phyloP scores from a whole-genome alignment of 1,284 basidiomycete species.

The Ceraceosorus guamensis region DNA sequence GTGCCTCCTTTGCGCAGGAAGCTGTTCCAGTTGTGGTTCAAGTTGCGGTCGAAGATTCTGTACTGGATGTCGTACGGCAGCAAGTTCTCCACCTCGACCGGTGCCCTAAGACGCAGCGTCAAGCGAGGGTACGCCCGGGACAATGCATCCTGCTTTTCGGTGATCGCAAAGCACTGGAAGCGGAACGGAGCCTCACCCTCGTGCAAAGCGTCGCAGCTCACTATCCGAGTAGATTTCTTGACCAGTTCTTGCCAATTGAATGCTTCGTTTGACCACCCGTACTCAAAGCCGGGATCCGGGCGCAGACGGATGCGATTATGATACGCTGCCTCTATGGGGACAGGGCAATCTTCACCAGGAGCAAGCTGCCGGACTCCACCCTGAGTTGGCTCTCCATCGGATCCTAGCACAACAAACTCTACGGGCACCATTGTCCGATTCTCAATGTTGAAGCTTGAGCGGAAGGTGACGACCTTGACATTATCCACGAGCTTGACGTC shows the following conservation, averaged over 20 bases:
- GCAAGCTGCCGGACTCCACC: slow-evolving; percentile 77
- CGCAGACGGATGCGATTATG: slow-evolving; percentile 77
- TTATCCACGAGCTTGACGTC: slow-evolving; percentile 87
- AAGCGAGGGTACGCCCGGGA: slow-evolving; percentile 65
- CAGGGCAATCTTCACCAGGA: slow-evolving; percentile 78
- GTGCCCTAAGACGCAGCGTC: slow-evolving; percentile 79
- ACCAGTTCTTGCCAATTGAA: slow-evolving; percentile 85
- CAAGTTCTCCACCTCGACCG: slow-evolving; percentile 91
- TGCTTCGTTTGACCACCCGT: slow-evolving; percentile 78
- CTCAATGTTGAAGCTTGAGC: slow-evolving; percentile 87
- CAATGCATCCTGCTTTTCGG: slow-evolving; percentile 62
- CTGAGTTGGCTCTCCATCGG: slow-evolving; percentile 66
- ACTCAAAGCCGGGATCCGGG: slow-evolving; percentile 91
- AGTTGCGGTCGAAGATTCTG: slow-evolving; percentile 88
- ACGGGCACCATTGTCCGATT: slow-evolving; percentile 88
- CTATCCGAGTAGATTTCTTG: slow-evolving; percentile 64
- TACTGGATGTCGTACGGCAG: slow-evolving; percentile 94
- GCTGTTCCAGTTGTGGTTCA: slow-evolving; percentile 71
- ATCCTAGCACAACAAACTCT: slow-evolving; percentile 84
- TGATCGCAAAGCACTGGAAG: slow-evolving; percentile 86
- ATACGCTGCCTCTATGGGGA: slow-evolving; percentile 85
- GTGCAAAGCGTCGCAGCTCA: slow-evolving; percentile 78
- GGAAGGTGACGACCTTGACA: slow-evolving; percentile 88
- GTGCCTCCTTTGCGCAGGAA: slow-evolving; percentile 88
- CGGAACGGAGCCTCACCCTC: slow-evolving; percentile 82